Evolutionary conservation across 2,329 filamentous ascomycete genomes (phyloP).

Genomic region (Colletotrichum lupini): DNA sequence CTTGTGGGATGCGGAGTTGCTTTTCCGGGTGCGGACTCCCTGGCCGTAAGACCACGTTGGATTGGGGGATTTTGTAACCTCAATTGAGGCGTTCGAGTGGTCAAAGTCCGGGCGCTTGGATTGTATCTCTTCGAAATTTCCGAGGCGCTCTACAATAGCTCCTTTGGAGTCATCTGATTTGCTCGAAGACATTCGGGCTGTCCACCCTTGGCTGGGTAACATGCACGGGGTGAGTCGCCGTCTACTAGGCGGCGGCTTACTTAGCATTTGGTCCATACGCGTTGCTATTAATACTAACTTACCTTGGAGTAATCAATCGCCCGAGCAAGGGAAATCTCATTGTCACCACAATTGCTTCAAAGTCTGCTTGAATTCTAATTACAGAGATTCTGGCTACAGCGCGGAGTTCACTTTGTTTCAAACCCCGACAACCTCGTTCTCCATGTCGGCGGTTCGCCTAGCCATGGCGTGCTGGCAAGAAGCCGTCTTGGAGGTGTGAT

Average conservation of each 20-base stretch:
- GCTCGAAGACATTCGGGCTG: neutral
- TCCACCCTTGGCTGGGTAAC: neutral
- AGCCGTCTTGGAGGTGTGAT: conserved; percentile 46
- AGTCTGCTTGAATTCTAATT: neutral
- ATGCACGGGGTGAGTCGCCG: neutral
- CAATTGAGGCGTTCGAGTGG: conserved; percentile 53
- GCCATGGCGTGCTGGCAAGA: neutral
- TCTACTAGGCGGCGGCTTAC: neutral
- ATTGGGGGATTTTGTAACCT: conserved; percentile 69
- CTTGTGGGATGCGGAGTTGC: conserved; percentile 61
- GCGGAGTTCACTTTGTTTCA: neutral
- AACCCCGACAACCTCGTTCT: too few relatives aligned
- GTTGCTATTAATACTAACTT: neutral
- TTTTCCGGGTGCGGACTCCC: conserved; percentile 49
- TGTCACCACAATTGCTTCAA: neutral
- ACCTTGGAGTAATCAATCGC: neutral
- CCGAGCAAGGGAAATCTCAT: neutral
- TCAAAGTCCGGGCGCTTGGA: conserved; percentile 71
- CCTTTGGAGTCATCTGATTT: neutral
- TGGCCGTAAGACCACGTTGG: conserved; percentile 73
- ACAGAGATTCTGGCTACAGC: neutral
- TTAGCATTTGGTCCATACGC: neutral
- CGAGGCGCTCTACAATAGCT: neutral
- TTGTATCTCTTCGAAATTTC: conserved; percentile 78
- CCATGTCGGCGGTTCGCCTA: too few relatives aligned